These are phyloP conservation scores for Colletotrichum siamense DNA, from an alignment of 2,329 filamentous ascomycete species.

Conservation along the genomic window DNA sequence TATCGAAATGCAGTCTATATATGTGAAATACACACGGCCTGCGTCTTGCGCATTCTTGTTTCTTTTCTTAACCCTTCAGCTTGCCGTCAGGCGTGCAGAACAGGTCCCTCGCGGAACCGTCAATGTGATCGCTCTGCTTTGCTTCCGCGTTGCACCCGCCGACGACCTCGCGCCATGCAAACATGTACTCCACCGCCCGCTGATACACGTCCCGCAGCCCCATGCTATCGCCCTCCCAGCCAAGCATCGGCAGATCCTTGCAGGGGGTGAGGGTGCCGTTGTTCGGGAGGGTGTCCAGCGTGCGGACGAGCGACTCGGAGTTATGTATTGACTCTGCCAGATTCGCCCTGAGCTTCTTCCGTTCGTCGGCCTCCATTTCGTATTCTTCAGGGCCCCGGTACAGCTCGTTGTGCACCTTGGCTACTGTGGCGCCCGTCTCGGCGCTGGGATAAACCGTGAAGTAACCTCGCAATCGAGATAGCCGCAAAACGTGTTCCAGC, in stretches of 20 bases:
- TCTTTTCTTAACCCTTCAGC: constrained; percentile 26
- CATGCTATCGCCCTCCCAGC: constrained; percentile 65
- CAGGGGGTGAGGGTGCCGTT: constrained; percentile 49
- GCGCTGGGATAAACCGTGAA: constrained; percentile 79
- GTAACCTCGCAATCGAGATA: constrained; percentile 80
- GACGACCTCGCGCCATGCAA: constrained; percentile 65
- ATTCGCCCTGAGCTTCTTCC: constrained; percentile 27
- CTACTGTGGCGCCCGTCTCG: constrained; percentile 58
- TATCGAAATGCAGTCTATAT: constrained; percentile 12
- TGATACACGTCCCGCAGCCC: constrained; percentile 44
- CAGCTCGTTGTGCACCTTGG: constrained; percentile 80
- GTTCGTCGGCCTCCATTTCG: constrained; percentile 29
- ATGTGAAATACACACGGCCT: background rate
- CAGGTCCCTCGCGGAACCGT: constrained; percentile 60
- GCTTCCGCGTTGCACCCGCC: constrained; percentile 66
- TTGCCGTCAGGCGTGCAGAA: constrained; percentile 57
- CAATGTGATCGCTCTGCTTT: constrained; percentile 28
- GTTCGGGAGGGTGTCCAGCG: constrained; percentile 55
- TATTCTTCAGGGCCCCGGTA: constrained; percentile 76
- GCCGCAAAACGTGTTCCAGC: constrained; percentile 78
- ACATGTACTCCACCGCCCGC: constrained; percentile 57
- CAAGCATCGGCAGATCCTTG: constrained; percentile 61
- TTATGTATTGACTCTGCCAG: constrained; percentile 24
- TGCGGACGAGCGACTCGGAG: constrained; percentile 41
- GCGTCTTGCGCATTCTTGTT: constrained; percentile 24